Evolutionary conservation across 139 green algal species (phyloP), one percentile per base, ranked within the genome.

Genomic region (Auxenochlorella pyrenoidosa): DNA sequence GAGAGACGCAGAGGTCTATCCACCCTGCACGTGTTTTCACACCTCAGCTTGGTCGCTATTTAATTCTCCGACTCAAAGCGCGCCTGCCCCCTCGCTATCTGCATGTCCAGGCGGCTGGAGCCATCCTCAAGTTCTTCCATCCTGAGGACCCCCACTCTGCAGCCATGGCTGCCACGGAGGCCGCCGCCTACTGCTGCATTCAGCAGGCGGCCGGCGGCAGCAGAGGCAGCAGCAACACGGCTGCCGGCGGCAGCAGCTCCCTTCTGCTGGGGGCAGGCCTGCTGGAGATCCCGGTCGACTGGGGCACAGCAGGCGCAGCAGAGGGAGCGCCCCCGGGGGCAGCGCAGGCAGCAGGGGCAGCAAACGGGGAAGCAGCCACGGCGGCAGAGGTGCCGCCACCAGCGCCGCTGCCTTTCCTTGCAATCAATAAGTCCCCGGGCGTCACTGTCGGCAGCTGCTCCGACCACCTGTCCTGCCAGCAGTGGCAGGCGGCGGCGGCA

Each of bases 91-190:
- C 38, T 58, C 54, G 16, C 54, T 26, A 21, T 79, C 8, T 10
- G 18, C 1, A 21, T 8, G 10, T 66, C 71, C 71, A 87, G 83
- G 83, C 76, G 38, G 58, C 0, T 2, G 73, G 73, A 30, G 36
- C 47, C 38, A 88, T 88, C 28, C 12, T 88, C 26, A 88, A 88
- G 73, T 83, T 88, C 30, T 88, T 63, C 73, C 43, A 80, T n/a
- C n/a, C 84, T 0, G 38, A 36, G 0, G 15, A 59, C 0, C 54
- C 72, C 1, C 73, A 80, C 22, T 43, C 40, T 5, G 10, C 73
- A 5, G 73, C 72, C 73, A 88, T 83, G 71, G 73, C 44, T 5
- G 24, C 36, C 30, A 75, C 83, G 58, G 84, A 88, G 73, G 47
- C 54, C 13, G 72, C 72, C 16, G 84, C 84, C 38, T 88, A 88